Base-by-base conservation (phyloP, 331 rosid species). In the Malus hybrid region DNA sequence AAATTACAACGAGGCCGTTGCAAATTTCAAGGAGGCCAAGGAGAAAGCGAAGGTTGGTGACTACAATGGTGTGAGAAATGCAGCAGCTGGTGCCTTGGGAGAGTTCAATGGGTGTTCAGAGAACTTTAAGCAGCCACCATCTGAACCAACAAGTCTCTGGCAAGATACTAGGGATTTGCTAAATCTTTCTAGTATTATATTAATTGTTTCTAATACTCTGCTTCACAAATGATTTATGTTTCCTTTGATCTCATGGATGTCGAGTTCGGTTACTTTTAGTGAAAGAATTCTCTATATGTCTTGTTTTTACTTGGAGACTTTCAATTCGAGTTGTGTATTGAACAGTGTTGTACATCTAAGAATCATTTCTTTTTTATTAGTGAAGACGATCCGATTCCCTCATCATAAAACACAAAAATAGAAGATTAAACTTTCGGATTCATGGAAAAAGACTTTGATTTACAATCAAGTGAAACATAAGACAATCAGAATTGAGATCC, bases 31-130 rank as follows among this genome's bases (percentile, higher is more conserved):
- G 3, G n/a, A 29, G 13, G 83, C 83, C 2, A 29, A 73, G 7
- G 2, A 42, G 12, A 22, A 70, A 33, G 66, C 55, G 5, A 11
- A 1, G 3, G 7, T 57, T 9, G 46, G 72, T 3, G 82, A 84
- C 27, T 82, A 34, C 50, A n/a, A 1, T 0, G 82, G 50, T 10
- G 74, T 81, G 61, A 55, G 56, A 16, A 31, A 69, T 3, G 57
- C 57, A 0, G 73, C 59, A 0, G 55, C 75, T 6, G 50, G 18
- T 31, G 84, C 63, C 6, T 4, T 82, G 33, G 63, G 78, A 5
- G 18, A 76, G 7, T 34, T 70, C 29, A 52, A 71, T 4, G 80
- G 73, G 54, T 88, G 93, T 50, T 69, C 48, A 2, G 73, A 36
- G 2, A 72, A 4, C 18, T 77, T 77, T 31, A 4, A 44, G 22